Evolutionary conservation across 1,139 yeast species (phyloP), one percentile per base, ranked within the genome.

Genomic region (Hemisphaericaspora xylofermentans): DNA sequence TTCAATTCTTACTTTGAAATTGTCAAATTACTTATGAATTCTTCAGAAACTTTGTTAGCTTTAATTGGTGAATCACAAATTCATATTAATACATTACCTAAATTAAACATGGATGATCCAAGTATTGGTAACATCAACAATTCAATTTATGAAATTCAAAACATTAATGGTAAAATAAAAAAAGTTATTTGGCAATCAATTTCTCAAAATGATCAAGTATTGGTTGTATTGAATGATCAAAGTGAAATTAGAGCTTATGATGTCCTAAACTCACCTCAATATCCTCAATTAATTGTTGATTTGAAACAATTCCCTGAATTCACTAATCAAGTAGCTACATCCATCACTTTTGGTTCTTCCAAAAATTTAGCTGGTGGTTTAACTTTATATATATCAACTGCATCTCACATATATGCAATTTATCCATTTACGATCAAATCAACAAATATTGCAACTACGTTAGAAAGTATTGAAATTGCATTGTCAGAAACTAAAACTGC

Each of bases 291-390:
- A 21, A 16, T 39, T 1, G 38, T 69, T 13, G 51, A 60, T 33
- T 52, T 67, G 37, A 46, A 43, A 6, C 31, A 42, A 0, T 41
- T 35, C 14, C 41, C 43, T 1, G 43, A 41, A 15, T 57, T 61
- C 21, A 36, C 45, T 3, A 47, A 47, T n/a, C 41, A 43, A 19
- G 49, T 51, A 10, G 64, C 62, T 2, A 50, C 55, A 1, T 66
- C 74, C 3, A 64, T 71, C 5, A 40, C 64, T 0, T 70, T 68
- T 52, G 78, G 74, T 1, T 64, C 74, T 0, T 33, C 45, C 1
- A 36, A 41, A 2, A 55, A 54, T 40, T 51, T 71, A 27, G 43
- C 58, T 6, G 75, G 75, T 1, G 50, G 63, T 1, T 55, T 71
- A 42, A 61, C 74, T 0, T 58, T 71, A 37, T 71, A 71, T 46